Percentiles rank a stretch among this genome's conserved stretches.
These are phyloP conservation scores for Trichopus zeylanicus DNA, from an alignment of 116 monocot genomes.

Conservation along the genomic window DNA sequence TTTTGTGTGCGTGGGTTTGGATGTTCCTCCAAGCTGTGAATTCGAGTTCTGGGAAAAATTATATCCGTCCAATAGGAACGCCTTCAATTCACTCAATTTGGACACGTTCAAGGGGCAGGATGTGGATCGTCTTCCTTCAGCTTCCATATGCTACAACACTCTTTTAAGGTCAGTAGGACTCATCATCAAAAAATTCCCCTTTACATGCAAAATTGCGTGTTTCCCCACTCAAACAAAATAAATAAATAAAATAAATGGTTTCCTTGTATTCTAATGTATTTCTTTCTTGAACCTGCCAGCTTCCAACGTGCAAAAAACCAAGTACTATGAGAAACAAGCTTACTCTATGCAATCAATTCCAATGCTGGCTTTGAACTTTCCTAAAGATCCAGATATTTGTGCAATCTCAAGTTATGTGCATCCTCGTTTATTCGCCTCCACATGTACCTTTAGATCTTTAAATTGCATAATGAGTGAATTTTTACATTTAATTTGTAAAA, in stretches of 20 bases:
- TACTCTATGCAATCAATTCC: conserved; percentile 84
- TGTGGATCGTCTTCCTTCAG: conserved; percentile 92
- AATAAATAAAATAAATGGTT: not conserved
- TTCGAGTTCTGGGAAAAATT: too few relatives aligned
- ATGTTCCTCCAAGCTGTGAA: not conserved
- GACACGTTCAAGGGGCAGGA: conserved; percentile 81
- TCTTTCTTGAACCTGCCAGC: conserved; percentile 28
- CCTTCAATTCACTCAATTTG: conserved; percentile 73
- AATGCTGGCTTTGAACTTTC: conserved; percentile 95
- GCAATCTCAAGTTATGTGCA: not conserved
- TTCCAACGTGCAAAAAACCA: conserved; percentile 82
- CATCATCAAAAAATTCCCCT: too few relatives aligned
- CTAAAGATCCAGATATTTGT: conserved; percentile 15
- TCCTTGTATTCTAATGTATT: not conserved
- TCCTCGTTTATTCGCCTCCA: not conserved
- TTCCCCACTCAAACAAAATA: too few relatives aligned
- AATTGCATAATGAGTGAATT: too few relatives aligned
- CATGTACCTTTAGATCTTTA: not conserved
- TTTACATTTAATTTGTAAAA: too few relatives aligned
- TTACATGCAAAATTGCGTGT: too few relatives aligned
- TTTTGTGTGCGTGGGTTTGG: too few relatives aligned
- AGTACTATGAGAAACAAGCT: conserved; percentile 82
- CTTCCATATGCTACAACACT: conserved; percentile 93
- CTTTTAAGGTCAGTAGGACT: conserved; percentile 73
- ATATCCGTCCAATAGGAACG: too few relatives aligned